Percentiles rank a stretch among this genome's conserved stretches.
These are phyloP conservation scores for Lolium perenne DNA, from an alignment of 176 grass and related monocot species.

Conservation along the genomic window DNA sequence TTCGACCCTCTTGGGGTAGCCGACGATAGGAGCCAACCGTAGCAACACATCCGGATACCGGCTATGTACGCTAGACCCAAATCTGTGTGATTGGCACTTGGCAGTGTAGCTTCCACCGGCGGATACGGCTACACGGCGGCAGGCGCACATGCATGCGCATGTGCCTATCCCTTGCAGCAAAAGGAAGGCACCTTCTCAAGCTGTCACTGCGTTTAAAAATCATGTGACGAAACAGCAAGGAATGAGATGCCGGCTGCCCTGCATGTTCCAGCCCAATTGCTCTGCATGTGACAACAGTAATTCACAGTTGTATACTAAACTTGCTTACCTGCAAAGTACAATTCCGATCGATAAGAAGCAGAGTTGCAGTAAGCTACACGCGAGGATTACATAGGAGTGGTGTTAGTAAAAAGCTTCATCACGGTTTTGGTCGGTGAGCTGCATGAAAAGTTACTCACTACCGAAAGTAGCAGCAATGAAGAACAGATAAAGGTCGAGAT, in stretches of 20 bases:
- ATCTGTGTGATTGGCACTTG: not conserved
- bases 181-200: constrained; percentile 55
- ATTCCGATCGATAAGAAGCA: not conserved
- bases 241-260: constrained; percentile 30
- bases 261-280: constrained; percentile 1
- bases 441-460: not conserved
- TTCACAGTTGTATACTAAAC: not conserved
- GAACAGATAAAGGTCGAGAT: not conserved
- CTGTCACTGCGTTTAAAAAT: not conserved
- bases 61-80: not conserved
- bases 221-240: constrained; percentile 30
- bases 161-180: constrained; percentile 56
- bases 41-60: not conserved
- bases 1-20: not conserved
- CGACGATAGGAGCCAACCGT: not conserved
- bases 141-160: constrained; percentile 35
- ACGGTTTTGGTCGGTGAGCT: not conserved
- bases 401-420: not conserved
- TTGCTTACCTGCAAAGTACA: not conserved
- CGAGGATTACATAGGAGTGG: not conserved
- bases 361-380: not conserved
- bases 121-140: constrained; percentile 2
- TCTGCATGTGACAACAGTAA: constrained; percentile 27
- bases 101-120: constrained; percentile 36
- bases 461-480: not conserved